Base-by-base conservation (phyloP, 148 eudicot species). In the Diospyros kaki region DNA sequence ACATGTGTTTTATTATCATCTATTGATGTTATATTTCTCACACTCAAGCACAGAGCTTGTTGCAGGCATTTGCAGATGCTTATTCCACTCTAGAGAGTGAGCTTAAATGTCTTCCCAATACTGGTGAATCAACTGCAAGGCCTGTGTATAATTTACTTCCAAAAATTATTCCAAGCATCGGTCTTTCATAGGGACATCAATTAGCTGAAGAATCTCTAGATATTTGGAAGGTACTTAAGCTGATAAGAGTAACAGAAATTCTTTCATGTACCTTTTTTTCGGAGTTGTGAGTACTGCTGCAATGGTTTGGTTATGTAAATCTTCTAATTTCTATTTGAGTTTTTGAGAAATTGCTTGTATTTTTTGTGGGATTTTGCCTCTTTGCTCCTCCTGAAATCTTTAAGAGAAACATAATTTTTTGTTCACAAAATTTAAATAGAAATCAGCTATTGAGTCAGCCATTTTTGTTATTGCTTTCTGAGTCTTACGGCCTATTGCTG, bases 1-100 rank as follows among this genome's bases (percentile, higher is more conserved):
- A 62, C 39, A 62, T 52, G 59, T 69, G 14, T 12, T 17, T 28
- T 28, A 28, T 28, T 28, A 28, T 28, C 28, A 18, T 43, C 15
- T 6, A 38, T 76, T 12, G 18, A 39, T 60, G 39, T 12, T 60
- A 59, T 48, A 15, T 18, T 44, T 50, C 54, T 72, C 54, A 46
- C 67, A 66, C 59, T 4, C 64, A n/a, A 64, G 58, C 13, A n/a
- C 44, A 17, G 72, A 78, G n/a, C 39, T 42, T 68, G 46, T 50
- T 83, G 77, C 85, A 91, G 98, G 97, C 98, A 59, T 95, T 95
- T 90, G 97, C 98, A 44, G 98, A 95, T 88, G 98, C 98, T 64
- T 89, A 95, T 82, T 73, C 91, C 80, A 81, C 78, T 64, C 77
- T 92, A 73, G 94, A 88, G 72, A 87, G 78, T 79, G 92, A 89